Conservation (phyloP, 106 monocot species). For the Alisma plantagoaquatica region DNA sequence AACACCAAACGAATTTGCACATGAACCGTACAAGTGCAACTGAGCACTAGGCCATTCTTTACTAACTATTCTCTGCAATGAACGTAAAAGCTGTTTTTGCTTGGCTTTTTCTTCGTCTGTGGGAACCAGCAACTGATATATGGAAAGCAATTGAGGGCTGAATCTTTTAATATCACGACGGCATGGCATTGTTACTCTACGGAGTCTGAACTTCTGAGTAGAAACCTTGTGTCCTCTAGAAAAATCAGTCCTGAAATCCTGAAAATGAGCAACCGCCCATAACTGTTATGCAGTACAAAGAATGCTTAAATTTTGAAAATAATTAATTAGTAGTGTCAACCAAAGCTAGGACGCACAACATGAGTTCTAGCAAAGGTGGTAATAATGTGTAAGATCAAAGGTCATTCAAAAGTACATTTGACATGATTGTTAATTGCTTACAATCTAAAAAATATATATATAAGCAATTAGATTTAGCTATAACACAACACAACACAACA, state of each 20-base stretch:
- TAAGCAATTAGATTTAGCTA: too few species aligned
- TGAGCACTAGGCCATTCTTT: slow-evolving; percentile 82
- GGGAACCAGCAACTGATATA: slow-evolving; percentile 73
- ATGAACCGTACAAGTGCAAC: slow-evolving; percentile 87
- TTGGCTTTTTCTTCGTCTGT: slow-evolving; percentile 68
- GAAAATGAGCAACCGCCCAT: too few species aligned
- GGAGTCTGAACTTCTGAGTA: slow-evolving; percentile 58
- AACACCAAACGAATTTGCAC: slow-evolving; percentile 93
- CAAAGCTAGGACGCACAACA: not conserved
- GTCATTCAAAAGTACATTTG: not conserved
- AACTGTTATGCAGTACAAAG: too few species aligned
- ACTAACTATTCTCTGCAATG: slow-evolving; percentile 43
- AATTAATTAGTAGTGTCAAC: too few species aligned
- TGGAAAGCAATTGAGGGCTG: slow-evolving; percentile 43
- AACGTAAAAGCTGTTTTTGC: slow-evolving; percentile 53
- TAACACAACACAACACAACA: too few species aligned
- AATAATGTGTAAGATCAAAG: not conserved
- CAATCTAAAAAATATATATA: too few species aligned
- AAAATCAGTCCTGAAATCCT: slow-evolving; percentile 72
- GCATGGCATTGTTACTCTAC: slow-evolving; percentile 38
- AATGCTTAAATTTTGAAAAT: too few species aligned
- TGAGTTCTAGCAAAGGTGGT: not conserved
- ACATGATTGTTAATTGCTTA: too few species aligned
- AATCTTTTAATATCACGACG: slow-evolving; percentile 54
- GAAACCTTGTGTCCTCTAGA: slow-evolving; percentile 71